Conservation (phyloP, 495 filamentous ascomycete genomes). For the Podospora pseudopauciseta region DNA sequence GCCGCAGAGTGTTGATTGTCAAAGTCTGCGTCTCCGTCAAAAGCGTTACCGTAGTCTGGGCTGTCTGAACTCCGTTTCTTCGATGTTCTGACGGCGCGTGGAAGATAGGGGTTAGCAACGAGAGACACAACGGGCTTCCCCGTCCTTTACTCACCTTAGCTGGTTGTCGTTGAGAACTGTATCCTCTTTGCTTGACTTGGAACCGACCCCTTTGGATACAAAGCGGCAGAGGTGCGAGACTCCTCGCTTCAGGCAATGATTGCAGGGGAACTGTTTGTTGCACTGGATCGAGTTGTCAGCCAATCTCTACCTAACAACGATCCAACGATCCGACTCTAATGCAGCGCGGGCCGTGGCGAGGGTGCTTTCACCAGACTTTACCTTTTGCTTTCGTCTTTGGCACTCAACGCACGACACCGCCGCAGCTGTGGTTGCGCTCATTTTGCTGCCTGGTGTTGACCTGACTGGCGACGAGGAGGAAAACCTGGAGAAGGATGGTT, state of each 20-base stretch:
- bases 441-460: constrained; percentile 2
- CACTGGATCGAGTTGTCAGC: constrained; percentile 32
- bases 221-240: constrained; percentile 41
- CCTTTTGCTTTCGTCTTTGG: constrained; percentile 44
- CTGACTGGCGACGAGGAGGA: not conserved
- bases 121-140: not conserved
- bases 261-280: constrained; percentile 44
- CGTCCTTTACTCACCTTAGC: constrained; percentile 17
- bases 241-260: constrained; percentile 40
- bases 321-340: not conserved
- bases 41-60: constrained; percentile 9
- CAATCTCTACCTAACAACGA: not conserved
- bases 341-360: constrained; percentile 1
- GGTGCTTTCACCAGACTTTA: constrained; percentile 14
- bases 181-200: constrained; percentile 22
- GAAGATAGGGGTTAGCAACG: constrained; percentile 11
- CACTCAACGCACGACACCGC: constrained; percentile 37
- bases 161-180: constrained; percentile 15
- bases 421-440: constrained; percentile 9
- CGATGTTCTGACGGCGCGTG: constrained; percentile 13
- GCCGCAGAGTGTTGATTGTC: constrained; percentile 18
- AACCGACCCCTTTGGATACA: constrained; percentile 20
- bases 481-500: not conserved
- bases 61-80: constrained; percentile 24
- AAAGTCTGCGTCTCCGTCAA: constrained; percentile 15